These are phyloP conservation scores for Hypoxylon fragiforme DNA, from an alignment of 495 filamentous ascomycete genomes.

Conservation along the genomic window DNA sequence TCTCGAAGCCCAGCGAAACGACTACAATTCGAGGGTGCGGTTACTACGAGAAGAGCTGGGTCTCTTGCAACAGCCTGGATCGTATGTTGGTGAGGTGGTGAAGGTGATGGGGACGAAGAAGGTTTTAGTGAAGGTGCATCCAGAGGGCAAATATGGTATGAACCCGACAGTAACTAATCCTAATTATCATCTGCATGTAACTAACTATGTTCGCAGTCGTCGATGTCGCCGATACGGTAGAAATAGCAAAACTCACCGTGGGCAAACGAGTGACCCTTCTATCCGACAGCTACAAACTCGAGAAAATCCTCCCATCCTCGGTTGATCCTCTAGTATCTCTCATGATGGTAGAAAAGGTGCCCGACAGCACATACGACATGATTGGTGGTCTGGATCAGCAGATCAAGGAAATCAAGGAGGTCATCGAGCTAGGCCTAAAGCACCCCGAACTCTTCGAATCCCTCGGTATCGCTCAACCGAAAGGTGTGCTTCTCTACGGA, in stretches of 20 bases:
- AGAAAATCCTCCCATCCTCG: slow-evolving; percentile 95
- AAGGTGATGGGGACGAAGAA: slow-evolving; percentile 99
- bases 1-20: slow-evolving; percentile 97
- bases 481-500: slow-evolving; percentile 95
- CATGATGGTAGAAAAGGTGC: slow-evolving; percentile 99
- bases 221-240: slow-evolving; percentile 92
- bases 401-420: slow-evolving; percentile 99
- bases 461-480: slow-evolving; percentile 96
- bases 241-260: slow-evolving; percentile 91
- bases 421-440: slow-evolving; percentile 97
- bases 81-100: slow-evolving; percentile 98
- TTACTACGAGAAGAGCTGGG: slow-evolving; percentile 95
- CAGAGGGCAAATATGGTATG: slow-evolving; percentile 99
- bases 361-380: slow-evolving; percentile 99
- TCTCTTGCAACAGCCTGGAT: slow-evolving; percentile 93
- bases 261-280: slow-evolving; percentile 97
- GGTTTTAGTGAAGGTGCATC: slow-evolving; percentile 97
- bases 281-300: slow-evolving; percentile 95
- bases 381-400: slow-evolving; percentile 98
- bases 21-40: slow-evolving; percentile 98
- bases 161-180: background rate
- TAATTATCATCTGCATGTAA: background rate
- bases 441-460: slow-evolving; percentile 99
- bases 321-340: slow-evolving; percentile 99
- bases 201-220: slow-evolving; percentile 69